A percentile compares a stretch with the other conserved stretches of the same genome.
Conservation (phyloP, 176 grass and related monocot genomes). For the Bromus sterilis region DNA sequence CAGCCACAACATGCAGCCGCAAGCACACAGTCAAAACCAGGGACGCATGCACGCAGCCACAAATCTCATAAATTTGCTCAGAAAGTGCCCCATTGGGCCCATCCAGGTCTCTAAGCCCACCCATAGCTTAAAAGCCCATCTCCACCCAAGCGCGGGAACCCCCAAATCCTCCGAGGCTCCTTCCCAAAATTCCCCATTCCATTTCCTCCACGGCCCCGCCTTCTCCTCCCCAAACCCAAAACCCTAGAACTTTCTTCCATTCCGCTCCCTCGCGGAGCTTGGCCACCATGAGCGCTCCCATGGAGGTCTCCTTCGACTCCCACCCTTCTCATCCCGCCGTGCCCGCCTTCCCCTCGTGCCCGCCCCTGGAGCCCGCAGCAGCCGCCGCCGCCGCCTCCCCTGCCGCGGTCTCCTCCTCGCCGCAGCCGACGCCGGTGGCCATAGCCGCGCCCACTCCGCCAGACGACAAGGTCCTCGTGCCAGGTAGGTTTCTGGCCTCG, state of each 20-base stretch:
- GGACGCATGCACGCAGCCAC: no score
- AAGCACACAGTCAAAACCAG: no score
- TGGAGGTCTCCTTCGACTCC: slow-evolving; percentile 69
- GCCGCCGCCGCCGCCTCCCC: neutral
- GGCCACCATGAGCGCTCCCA: slow-evolving; percentile 61
- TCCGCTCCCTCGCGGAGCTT: neutral
- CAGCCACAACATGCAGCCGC: no score
- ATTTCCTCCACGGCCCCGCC: neutral
- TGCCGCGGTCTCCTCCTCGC: slow-evolving; percentile 19
- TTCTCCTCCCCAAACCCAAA: neutral
- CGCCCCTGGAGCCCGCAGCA: neutral
- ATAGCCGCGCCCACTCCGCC: slow-evolving; percentile 4
- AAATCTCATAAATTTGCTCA: no score
- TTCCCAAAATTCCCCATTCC: neutral
- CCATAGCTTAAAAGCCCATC: neutral
- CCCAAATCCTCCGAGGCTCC: neutral
- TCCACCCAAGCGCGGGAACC: slow-evolving; percentile 24
- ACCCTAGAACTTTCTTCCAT: slow-evolving; percentile 3
- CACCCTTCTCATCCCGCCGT: neutral
- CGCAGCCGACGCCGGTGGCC: slow-evolving; percentile 1
- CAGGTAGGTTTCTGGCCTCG: slow-evolving; percentile 32
- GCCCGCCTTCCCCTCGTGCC: neutral
- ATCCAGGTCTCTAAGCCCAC: neutral
- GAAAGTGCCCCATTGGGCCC: neutral
- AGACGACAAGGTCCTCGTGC: slow-evolving; percentile 75